Conservation (phyloP, 2,329 filamentous ascomycete genomes). For the Ceratocystis ficicola region DNA sequence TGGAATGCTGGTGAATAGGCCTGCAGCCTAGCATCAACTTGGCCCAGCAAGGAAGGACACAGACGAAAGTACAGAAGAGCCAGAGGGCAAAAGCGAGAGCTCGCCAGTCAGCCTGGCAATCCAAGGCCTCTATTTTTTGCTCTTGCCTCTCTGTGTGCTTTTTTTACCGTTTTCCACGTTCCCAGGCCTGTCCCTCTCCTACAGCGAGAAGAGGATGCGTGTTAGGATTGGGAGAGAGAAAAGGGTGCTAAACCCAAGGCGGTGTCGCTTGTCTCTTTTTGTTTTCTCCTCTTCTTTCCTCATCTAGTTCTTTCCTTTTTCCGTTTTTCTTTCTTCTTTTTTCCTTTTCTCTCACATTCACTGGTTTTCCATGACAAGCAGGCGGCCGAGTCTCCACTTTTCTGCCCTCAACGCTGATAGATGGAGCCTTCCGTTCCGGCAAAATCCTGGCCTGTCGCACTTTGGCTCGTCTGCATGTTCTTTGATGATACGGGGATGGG, state of each 20-base stretch:
- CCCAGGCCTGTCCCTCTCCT: background rate
- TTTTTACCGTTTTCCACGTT: background rate
- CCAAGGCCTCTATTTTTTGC: background rate
- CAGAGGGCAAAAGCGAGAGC: no score
- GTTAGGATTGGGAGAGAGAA: background rate
- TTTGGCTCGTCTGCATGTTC: background rate
- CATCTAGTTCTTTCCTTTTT: background rate
- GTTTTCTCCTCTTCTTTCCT: background rate
- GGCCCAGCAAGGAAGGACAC: no score
- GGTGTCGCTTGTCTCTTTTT: background rate
- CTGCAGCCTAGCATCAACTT: no score
- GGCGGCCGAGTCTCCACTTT: background rate
- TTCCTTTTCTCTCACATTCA: background rate
- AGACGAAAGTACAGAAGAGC: no score
- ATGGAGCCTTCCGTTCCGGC: background rate
- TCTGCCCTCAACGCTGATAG: background rate
- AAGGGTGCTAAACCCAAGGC: conserved; percentile 1
- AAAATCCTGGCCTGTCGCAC: background rate
- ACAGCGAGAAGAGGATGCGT: background rate
- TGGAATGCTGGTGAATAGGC: no score
- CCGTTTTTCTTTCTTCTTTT: background rate
- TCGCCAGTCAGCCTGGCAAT: background rate
- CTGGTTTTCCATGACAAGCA: background rate
- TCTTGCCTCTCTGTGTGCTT: background rate
- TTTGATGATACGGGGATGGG: background rate